These are phyloP conservation scores for Lagerstroemia speciosa DNA, from an alignment of 345 rosid genomes.

Conservation along the genomic window DNA sequence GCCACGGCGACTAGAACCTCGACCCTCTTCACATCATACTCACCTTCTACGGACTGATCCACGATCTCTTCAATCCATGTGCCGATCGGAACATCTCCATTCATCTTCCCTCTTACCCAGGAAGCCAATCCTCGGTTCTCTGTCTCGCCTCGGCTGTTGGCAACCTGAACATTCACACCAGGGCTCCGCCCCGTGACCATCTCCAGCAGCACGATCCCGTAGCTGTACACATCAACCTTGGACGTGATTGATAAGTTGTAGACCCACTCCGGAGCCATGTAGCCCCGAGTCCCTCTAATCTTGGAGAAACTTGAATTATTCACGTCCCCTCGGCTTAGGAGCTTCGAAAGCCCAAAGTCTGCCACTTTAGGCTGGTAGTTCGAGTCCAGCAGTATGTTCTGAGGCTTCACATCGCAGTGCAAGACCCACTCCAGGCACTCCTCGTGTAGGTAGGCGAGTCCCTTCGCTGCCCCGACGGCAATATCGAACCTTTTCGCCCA, in stretches of 20 bases:
- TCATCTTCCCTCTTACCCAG: constrained; percentile 15
- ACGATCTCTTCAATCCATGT: constrained; percentile 18
- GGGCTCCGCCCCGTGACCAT: constrained; percentile 13
- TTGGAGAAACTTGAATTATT: constrained; percentile 7
- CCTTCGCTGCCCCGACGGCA: constrained; percentile 23
- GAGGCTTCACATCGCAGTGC: too few species aligned
- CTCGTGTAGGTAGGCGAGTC: constrained; percentile 30
- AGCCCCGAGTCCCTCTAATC: constrained; percentile 22
- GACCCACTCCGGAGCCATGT: too few species aligned
- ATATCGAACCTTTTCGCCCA: constrained; percentile 13
- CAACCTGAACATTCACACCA: background rate
- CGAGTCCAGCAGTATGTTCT: too few species aligned
- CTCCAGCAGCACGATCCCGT: too few species aligned
- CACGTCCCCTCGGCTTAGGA: constrained; percentile 8
- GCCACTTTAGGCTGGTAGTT: too few species aligned
- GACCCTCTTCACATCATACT: constrained; percentile 8
- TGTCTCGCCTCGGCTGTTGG: background rate
- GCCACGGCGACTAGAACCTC: too few species aligned
- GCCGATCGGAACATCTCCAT: background rate
- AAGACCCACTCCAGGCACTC: too few species aligned
- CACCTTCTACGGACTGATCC: constrained; percentile 9
- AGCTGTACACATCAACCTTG: too few species aligned
- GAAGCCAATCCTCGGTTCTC: background rate
- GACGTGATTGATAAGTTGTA: too few species aligned
- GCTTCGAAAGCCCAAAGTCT: constrained; percentile 25